Base-by-base conservation (phyloP, 352 stramenopile genomes). In the Globisporangium cystogenes region DNA sequence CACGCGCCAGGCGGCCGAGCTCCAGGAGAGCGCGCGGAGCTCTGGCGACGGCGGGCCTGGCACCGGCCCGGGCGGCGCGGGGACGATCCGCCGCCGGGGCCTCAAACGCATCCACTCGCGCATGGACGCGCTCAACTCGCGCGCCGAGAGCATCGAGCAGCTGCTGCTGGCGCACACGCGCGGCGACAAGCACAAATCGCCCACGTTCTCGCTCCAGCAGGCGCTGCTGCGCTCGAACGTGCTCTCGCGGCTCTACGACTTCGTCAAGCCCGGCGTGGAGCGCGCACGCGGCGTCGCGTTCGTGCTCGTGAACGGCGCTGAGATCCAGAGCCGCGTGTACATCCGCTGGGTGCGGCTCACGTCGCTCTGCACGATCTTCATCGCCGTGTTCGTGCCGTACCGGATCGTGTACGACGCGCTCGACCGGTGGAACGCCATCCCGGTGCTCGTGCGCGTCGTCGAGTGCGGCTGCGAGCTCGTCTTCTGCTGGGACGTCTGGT, bases 301-400 rank as follows among this genome's bases (percentile, higher is more conserved):
- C 14, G 37, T 66, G 26, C 40, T 88, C 16, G 33, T 67, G 1
- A 45, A 68, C 2, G 74, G 75, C 29, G 63, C 62, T 0, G 73
- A 86, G 27, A 80, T 82, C n/a, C 77, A 88, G 37, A 84, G 69
- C 33, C 48, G 44, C 16, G 69, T 76, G 27, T 82, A 87, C 53
- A 53, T 86, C 5, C 51, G 73, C 7, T 88, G 77, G 77, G 66
- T 86, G 41, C 53, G 59, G 2, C 29, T 87, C 8, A 64, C 82
- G 14, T 67, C 65, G 4, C 44, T 75, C 14, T 73, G 70, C 23
- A 78, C 75, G 10, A 52, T 86, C 0, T 84, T 74, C 62, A 62
- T 76, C 27, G 68, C 70, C 1, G 51, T 84, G 11, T 53, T 78
- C n/a, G 53, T 74, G 1, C 75, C 75, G 0, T 86, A 81, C 57